Base-by-base conservation (phyloP, 148 eudicot genomes). In the Arbutus unedo region DNA sequence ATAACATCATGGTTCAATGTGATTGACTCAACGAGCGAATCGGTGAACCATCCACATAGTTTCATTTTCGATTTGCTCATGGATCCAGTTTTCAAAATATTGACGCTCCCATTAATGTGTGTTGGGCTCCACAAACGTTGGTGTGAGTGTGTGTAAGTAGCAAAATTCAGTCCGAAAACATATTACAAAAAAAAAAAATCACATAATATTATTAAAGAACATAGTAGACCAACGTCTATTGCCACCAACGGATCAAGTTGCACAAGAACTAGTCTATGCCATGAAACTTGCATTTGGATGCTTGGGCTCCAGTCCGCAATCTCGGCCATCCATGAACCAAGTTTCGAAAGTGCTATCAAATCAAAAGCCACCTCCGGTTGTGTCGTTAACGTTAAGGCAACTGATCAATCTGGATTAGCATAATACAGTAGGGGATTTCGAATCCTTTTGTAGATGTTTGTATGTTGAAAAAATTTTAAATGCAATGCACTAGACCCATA, bases 311-410 rank as follows among this genome's bases (percentile, higher is more conserved):
- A 73, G 11, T 45, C 76, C 76, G 1, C 76, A 73, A 15, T 77
- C 81, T 8, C 78, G 86, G 76, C 87, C 89, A 8, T 59, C 84
- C 57, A 87, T 87, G 89, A 67, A 68, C 23, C 47, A 79, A 5
- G 81, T 84, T 23, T 82, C 83, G 13, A 13, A 43, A 5, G 15
- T 16, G 15, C 49, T 55, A 51, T 51, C 60, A 11, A 76, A 15
- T 49, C 4, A 14, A 38, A 77, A 38, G 21, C 79, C n/a, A 38
- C 47, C n/a, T 55, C 44, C 14, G 59, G 38, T 0, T 0, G n/a
- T 54, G 19, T 25, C 43, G 38, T 43, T 77, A 31, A 77, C 66
- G 9, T 11, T 31, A 55, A 66, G 79, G n/a, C 79, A 41, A 54
- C 14, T 77, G 11, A 7, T 77, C 5, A n/a, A 55, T 15, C 44